Base-by-base conservation (phyloP, 495 filamentous ascomycete genomes). In the Podospora sp. region DNA sequence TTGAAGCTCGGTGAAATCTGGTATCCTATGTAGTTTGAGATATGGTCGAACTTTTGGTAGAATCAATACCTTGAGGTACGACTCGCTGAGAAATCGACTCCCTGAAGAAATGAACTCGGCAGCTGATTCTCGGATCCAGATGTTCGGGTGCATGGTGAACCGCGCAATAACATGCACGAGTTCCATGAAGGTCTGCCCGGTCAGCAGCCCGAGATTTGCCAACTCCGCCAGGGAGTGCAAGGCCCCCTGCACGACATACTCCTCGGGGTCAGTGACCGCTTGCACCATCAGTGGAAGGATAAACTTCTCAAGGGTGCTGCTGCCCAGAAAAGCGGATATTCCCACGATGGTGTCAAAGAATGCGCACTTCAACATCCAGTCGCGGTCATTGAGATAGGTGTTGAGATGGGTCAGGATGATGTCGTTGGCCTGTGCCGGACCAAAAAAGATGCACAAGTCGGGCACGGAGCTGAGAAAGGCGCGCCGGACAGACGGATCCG, bases 331-430 rank as follows among this genome's bases (percentile, higher is more conserved):
- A 0, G 91, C 87, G 16, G 93, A 92, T 63, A 99, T 95, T 11
- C 94, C 94, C 21, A 97, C 91, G 21, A 98, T 94, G 0, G 94
- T 92, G 68, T 96, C 92, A 69, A 99, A 97, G 74, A 98, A 98
- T 21, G 96, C 93, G 73, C 92, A 97, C 75, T 97, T 97, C 24
- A 99, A 80, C 75, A 92, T 91, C 96, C 96, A 99, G 73, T 98
- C 94, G 62, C 88, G 86, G 71, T 97, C 96, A 70, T 99, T 99
- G 8, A 99, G 83, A 70, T 99, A 99, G 0, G 96, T 99, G 73
- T 98, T 99, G 24, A 99, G 80, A 75, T 99, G 95, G 46, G 92
- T 96, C 5, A 98, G 79, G 46, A 99, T 90, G 18, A 98, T 92
- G 72, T 99, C 96, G 73, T 93, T 98, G 2, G 95, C 89, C 73